Base-by-base conservation (phyloP, 768 basidiomycete genomes). In the Lyophyllum decastes region DNA sequence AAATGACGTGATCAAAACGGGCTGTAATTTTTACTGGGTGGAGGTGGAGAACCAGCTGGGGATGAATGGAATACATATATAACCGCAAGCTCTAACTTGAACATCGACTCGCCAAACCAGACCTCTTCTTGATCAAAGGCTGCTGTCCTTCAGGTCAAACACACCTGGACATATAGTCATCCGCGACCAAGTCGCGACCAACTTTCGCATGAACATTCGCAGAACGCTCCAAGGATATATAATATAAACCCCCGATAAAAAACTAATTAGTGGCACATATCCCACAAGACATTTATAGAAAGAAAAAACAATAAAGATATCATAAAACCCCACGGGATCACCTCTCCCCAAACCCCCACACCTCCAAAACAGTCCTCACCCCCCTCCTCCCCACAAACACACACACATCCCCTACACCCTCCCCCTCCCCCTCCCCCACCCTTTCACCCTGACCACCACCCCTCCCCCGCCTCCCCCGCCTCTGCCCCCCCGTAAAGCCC, bases 301-400 rank as follows among this genome's bases (percentile, higher is more conserved):
- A 30, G 17, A 19, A 0, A 17, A 48, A n/a, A 27, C 9, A 48
- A 48, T 48, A 48, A 48, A 48, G 17, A 48, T 48, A 48, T 5
- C 24, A n/a, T 0, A 25, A 25, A 47, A 2, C 25, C 46, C 5
- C 45, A 48, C 11, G n/a, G n/a, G n/a, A 14, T 48, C 47, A 48
- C 26, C 12, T n/a, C 17, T 54, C 52, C 5, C 52, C 54, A 74
- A 90, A 85, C 64, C 84, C 88, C 85, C 92, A 89, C 49, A 95
- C 86, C 79, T 95, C 95, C 73, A 95, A 84, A 19, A 91, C 86
- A 52, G 91, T 94, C 78, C 88, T 89, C 30, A 87, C 89, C 27
- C 78, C 84, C 57, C 91, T 79, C 77, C 85, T 87, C 73, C 90
- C 92, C 77, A 94, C 84, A 45, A 96, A 78, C 21, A 89, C 92